phyloP scores from a whole-genome alignment of 2,329 filamentous ascomycete genomes.

The Aquanectria penicillioides region DNA sequence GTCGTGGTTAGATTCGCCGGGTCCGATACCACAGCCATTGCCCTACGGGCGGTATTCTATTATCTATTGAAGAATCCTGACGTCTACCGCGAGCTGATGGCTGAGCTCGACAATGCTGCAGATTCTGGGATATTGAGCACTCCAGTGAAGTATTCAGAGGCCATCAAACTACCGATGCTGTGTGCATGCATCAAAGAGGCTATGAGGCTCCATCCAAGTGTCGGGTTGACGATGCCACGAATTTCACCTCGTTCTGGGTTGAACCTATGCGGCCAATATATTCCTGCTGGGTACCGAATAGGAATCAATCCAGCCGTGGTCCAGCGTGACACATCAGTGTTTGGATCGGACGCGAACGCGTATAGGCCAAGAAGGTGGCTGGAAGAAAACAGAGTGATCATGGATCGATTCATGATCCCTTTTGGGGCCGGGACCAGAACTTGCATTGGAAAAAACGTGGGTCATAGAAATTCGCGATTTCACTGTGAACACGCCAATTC shows the following conservation, averaged over 20 bases:
- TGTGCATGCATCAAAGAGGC: constrained; percentile 1
- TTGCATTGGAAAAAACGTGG: constrained; percentile 18
- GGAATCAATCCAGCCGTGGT: constrained; percentile 16
- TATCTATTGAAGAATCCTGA: constrained; percentile 5
- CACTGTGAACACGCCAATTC: too few relatives aligned
- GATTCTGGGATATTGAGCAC: neutral
- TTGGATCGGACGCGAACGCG: constrained; percentile 14
- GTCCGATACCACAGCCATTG: constrained; percentile 6
- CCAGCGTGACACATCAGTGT: constrained; percentile 13
- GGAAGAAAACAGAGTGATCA: neutral
- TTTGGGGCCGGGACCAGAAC: constrained; percentile 19
- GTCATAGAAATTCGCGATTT: neutral
- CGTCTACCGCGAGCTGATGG: neutral
- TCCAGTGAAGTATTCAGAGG: neutral
- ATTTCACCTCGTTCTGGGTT: too few relatives aligned
- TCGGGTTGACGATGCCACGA: too few relatives aligned
- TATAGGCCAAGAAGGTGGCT: constrained; percentile 21
- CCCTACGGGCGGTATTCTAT: neutral
- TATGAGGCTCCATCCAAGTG: neutral
- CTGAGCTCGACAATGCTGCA: neutral
- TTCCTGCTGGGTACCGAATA: constrained; percentile 3
- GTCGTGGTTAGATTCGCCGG: too few relatives aligned
- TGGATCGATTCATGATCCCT: constrained; percentile 13
- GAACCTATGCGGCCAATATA: constrained; percentile 5
- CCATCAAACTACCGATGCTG: neutral